phyloP scores from a whole-genome alignment of 1,284 basidiomycete genomes.

The Tilletiaria anomala region DNA sequence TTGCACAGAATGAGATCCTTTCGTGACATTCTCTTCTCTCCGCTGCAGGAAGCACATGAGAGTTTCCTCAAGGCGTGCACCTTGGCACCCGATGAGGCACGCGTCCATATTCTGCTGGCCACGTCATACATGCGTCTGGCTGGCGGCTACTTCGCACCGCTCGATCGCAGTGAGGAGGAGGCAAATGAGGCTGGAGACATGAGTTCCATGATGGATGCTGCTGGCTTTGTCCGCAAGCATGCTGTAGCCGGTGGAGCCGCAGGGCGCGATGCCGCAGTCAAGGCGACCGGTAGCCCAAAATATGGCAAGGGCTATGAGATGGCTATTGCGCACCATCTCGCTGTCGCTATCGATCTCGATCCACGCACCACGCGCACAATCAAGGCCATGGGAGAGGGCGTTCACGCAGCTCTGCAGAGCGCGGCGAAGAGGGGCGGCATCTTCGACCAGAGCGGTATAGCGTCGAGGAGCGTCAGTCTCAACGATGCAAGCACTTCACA shows the following conservation, averaged over 20 bases:
- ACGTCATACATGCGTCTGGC: conserved; percentile 35
- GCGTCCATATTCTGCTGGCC: conserved; percentile 31
- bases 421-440: not conserved
- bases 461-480: no score
- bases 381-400: conserved; percentile 20
- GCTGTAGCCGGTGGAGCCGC: not conserved
- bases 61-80: conserved; percentile 25
- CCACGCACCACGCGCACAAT: conserved; percentile 12
- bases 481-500: no score
- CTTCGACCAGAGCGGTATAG: no score
- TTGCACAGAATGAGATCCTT: no score
- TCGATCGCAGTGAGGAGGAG: not conserved
- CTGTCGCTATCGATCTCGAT: conserved; percentile 25
- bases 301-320: conserved; percentile 8
- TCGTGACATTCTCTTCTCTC: no score
- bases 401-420: not conserved
- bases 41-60: conserved; percentile 19
- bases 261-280: not conserved
- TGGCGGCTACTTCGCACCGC: conserved; percentile 20
- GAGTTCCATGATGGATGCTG: not conserved
- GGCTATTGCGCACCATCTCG: conserved; percentile 28
- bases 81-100: conserved; percentile 27
- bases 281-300: conserved; percentile 3
- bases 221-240: not conserved
- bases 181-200: not conserved